A percentile compares a stretch with the other conserved stretches of the same genome.
Evolutionary conservation across 2,329 filamentous ascomycete species (phyloP).

Genomic region (Diaporthe nobilis): DNA sequence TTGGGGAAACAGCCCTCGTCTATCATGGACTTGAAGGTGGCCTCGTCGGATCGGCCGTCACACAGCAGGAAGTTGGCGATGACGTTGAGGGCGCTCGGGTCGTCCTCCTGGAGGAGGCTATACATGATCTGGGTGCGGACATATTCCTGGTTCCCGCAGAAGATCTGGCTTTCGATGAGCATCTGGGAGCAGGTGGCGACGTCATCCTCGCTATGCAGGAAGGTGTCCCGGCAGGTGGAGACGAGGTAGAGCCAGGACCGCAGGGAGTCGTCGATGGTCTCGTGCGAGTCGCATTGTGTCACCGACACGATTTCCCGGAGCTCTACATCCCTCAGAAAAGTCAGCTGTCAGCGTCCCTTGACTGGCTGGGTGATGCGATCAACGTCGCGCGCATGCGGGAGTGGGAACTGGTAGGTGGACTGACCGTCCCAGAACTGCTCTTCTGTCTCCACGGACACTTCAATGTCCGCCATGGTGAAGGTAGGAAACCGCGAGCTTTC

Average conservation of each 20-base stretch:
- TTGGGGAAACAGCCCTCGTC: conserved; percentile 86
- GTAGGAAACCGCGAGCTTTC: conserved; percentile 33
- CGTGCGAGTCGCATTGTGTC: conserved; percentile 64
- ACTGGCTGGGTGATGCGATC: background rate
- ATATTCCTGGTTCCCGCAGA: conserved; percentile 82
- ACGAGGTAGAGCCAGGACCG: conserved; percentile 87
- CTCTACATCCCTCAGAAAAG: conserved; percentile 52
- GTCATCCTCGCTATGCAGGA: conserved; percentile 82
- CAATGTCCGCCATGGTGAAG: conserved; percentile 71
- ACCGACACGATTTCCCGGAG: conserved; percentile 61
- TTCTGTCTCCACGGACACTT: conserved; percentile 82
- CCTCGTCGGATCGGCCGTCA: conserved; percentile 85
- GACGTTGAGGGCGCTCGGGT: conserved; percentile 82
- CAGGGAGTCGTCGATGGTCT: conserved; percentile 84
- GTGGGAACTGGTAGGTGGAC: conserved; percentile 45
- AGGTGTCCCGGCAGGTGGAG: conserved; percentile 81
- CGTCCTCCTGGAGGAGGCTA: conserved; percentile 91
- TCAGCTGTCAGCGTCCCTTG: conserved; percentile 4
- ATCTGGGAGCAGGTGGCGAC: conserved; percentile 84
- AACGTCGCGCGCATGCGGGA: conserved; percentile 4
- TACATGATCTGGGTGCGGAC: conserved; percentile 94
- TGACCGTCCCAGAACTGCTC: conserved; percentile 91
- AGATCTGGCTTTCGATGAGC: conserved; percentile 83
- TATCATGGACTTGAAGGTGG: conserved; percentile 89
- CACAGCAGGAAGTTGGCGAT: conserved; percentile 88